Evolutionary conservation across 2,329 filamentous ascomycete species (phyloP).

Genomic region (Dendryphion nanum): DNA sequence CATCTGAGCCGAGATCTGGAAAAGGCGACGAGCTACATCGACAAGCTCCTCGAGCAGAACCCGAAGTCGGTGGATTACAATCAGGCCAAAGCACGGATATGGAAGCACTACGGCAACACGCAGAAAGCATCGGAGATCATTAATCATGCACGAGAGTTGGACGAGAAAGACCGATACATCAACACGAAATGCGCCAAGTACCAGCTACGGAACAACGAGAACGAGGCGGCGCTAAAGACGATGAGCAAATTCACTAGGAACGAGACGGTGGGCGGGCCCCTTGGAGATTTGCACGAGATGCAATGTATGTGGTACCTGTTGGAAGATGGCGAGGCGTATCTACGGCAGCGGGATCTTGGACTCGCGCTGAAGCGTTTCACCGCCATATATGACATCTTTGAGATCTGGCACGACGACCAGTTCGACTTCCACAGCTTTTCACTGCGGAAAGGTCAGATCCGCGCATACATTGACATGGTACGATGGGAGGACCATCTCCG

Average conservation of each 20-base stretch:
- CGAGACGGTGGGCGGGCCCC: conserved; percentile 80
- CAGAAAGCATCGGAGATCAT: conserved; percentile 81
- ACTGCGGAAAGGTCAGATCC: conserved; percentile 91
- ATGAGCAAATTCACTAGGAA: conserved; percentile 94
- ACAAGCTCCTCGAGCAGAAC: conserved; percentile 77
- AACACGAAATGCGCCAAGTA: conserved; percentile 99
- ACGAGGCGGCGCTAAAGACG: conserved; percentile 79
- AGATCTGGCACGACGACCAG: conserved; percentile 96
- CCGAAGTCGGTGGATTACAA: conserved; percentile 84
- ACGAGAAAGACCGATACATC: conserved; percentile 92
- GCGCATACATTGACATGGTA: conserved; percentile 94
- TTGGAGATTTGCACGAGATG: conserved; percentile 94
- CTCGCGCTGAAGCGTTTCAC: conserved; percentile 92
- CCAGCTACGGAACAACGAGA: conserved; percentile 87
- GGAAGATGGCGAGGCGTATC: conserved; percentile 88
- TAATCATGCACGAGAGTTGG: conserved; percentile 81
- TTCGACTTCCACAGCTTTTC: conserved; percentile 99
- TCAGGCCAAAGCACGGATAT: conserved; percentile 93
- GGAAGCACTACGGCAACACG: conserved; percentile 82
- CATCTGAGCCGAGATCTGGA: conserved; percentile 77
- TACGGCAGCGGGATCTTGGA: conserved; percentile 76
- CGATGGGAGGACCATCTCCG: conserved; percentile 91
- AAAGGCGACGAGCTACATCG: conserved; percentile 79
- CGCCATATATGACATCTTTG: conserved; percentile 86
- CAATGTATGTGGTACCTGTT: conserved; percentile 97